These are phyloP conservation scores for Gracilaria caudata DNA, from an alignment of 23 red algal species.

Conservation along the genomic window DNA sequence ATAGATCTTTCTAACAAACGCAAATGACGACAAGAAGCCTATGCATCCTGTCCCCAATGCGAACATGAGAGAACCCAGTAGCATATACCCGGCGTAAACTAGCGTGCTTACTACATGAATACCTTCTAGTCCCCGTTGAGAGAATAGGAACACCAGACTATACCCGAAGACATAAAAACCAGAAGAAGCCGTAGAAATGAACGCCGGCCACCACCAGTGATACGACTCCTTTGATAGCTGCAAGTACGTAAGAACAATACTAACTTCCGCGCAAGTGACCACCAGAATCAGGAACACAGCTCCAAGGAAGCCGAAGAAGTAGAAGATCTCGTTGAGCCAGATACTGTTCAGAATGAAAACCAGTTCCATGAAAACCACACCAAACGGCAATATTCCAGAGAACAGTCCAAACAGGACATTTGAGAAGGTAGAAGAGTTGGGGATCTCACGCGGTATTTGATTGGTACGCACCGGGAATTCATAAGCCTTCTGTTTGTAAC, in stretches of 20 bases:
- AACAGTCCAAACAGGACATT: constrained; percentile 59
- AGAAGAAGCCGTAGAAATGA: constrained; percentile 73
- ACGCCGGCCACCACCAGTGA: constrained; percentile 87
- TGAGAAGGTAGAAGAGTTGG: constrained; percentile 69
- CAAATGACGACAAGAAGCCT: constrained; percentile 81
- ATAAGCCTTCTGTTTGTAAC: constrained; percentile 73
- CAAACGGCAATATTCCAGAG: constrained; percentile 92
- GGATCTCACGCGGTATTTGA: constrained; percentile 93
- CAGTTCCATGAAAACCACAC: constrained; percentile 91
- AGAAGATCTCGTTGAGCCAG: constrained; percentile 83
- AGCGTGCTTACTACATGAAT: constrained; percentile 78
- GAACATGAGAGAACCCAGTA: constrained; percentile 73
- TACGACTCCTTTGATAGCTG: constrained; percentile 88
- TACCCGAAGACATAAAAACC: constrained; percentile 93
- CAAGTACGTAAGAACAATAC: constrained; percentile 85
- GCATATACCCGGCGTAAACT: constrained; percentile 83
- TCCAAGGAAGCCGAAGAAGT: constrained; percentile 92
- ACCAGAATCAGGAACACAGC: constrained; percentile 70
- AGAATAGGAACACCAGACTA: constrained; percentile 80
- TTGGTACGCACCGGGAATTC: constrained; percentile 93
- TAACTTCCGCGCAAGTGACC: constrained; percentile 81
- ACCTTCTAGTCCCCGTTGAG: constrained; percentile 65
- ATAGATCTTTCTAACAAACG: constrained; percentile 87
- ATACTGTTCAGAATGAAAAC: constrained; percentile 94
- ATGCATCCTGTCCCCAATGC: constrained; percentile 73